Percentiles rank a stretch among this genome's conserved stretches.
phyloP scores from a whole-genome alignment of 1,284 basidiomycete genomes.

The Veloboletus limbatus region DNA sequence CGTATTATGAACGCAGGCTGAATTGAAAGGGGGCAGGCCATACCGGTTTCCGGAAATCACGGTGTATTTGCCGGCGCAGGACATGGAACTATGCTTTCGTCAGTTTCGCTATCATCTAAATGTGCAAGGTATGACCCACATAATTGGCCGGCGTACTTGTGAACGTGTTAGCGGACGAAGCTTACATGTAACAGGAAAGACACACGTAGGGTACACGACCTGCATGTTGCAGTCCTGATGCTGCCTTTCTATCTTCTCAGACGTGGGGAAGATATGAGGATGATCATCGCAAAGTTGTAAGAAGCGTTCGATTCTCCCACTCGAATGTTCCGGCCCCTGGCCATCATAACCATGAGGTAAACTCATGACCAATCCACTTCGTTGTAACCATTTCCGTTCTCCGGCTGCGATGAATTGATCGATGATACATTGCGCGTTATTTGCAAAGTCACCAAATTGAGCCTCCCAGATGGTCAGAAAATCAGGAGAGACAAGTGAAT shows the following conservation, averaged over 20 bases:
- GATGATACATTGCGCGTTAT: conserved; percentile 97
- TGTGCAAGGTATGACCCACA: conserved; percentile 37
- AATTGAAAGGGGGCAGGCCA: conserved; percentile 19
- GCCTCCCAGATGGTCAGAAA: conserved; percentile 98
- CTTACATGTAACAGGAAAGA: conserved; percentile 14
- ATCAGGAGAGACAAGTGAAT: conserved; percentile 96
- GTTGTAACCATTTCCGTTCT: conserved; percentile 98
- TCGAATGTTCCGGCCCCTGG: conserved; percentile 98
- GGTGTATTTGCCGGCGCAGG: conserved; percentile 90
- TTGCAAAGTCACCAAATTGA: conserved; percentile 98
- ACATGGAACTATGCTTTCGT: conserved; percentile 74
- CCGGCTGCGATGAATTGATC: conserved; percentile 99
- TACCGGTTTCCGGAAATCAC: conserved; percentile 94
- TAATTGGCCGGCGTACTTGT: conserved; percentile 86
- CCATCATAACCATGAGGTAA: conserved; percentile 98
- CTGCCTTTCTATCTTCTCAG: conserved; percentile 89
- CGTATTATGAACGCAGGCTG: conserved; percentile 1
- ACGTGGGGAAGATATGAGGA: conserved; percentile 86
- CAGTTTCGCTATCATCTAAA: not conserved
- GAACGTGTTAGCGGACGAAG: conserved; percentile 12
- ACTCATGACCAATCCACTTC: conserved; percentile 89
- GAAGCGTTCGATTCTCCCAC: conserved; percentile 95
- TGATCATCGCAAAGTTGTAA: conserved; percentile 98
- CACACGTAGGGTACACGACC: conserved; percentile 91
- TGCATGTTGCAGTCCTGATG: conserved; percentile 99